Percentiles rank a stretch among this genome's conserved stretches.
Evolutionary conservation across 2,329 filamentous ascomycete genomes (phyloP).

Genomic region (Penicillium oxalicum): DNA sequence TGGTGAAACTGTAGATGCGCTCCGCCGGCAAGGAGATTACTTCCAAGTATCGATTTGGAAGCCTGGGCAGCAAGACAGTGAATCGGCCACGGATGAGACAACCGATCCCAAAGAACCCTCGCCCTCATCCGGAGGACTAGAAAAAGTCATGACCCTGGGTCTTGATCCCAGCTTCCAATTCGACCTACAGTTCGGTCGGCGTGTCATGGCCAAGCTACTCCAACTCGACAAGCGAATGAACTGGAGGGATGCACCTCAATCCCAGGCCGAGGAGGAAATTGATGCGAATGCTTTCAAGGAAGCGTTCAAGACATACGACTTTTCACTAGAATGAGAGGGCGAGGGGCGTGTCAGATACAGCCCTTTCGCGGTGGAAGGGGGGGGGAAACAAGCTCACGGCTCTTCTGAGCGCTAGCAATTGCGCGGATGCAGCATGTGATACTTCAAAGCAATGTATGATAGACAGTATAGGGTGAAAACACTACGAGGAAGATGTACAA

Average conservation of each 20-base stretch:
- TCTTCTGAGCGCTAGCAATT: no score
- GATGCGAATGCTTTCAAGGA: conserved; percentile 75
- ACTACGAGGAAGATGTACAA: no score
- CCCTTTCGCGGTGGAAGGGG: not conserved
- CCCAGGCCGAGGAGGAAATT: conserved; percentile 66
- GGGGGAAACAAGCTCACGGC: no score
- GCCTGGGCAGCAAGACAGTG: not conserved
- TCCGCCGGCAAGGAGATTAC: conserved; percentile 53
- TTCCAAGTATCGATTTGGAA: conserved; percentile 78
- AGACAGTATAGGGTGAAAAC: no score
- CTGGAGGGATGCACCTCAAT: conserved; percentile 81
- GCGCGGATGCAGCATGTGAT: no score
- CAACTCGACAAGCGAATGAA: conserved; percentile 69
- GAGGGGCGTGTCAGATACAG: not conserved
- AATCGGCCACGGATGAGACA: not conserved
- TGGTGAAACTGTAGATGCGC: conserved; percentile 22
- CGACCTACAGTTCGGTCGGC: conserved; percentile 82
- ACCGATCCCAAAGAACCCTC: not conserved
- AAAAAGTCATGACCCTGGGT: conserved; percentile 67
- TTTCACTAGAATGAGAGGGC: conserved; percentile 49
- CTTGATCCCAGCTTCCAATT: conserved; percentile 69
- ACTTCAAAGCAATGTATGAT: not conserved
- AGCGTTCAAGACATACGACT: conserved; percentile 82
- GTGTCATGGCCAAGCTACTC: conserved; percentile 82
- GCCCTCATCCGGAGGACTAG: conserved; percentile 41